Evolutionary conservation across 768 basidiomycete genomes (phyloP).

Genomic region (Myochromella boudieri): DNA sequence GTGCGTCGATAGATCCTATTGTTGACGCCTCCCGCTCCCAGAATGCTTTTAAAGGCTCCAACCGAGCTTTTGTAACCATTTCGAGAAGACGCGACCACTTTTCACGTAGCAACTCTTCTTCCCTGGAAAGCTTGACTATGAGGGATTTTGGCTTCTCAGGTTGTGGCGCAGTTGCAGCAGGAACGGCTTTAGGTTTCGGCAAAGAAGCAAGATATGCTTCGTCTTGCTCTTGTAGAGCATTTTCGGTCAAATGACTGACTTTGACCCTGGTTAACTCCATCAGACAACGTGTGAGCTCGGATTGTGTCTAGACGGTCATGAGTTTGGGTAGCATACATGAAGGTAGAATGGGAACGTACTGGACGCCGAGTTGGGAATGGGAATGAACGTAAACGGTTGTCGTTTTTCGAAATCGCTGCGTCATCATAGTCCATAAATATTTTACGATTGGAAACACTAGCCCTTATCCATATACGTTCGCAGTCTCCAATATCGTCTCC

Average conservation of each 20-base stretch:
- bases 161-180: conserved; percentile 33
- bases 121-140: conserved; percentile 65
- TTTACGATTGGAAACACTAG: conserved; percentile 81
- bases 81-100: conserved; percentile 86
- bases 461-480: conserved; percentile 90
- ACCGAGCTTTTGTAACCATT: conserved; percentile 83
- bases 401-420: conserved; percentile 73
- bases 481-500: conserved; percentile 81
- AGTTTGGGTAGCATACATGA: background rate
- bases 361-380: conserved; percentile 97
- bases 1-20: conserved; percentile 60
- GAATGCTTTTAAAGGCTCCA: conserved; percentile 80
- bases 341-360: conserved; percentile 42
- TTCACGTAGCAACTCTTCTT: conserved; percentile 77
- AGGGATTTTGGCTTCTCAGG: conserved; percentile 51
- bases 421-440: conserved; percentile 92
- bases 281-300: conserved; percentile 86
- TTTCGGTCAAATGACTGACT: conserved; percentile 83
- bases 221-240: conserved; percentile 80
- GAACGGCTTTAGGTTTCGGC: conserved; percentile 67
- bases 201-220: conserved; percentile 88
- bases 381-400: conserved; percentile 83
- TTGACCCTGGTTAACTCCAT: conserved; percentile 84
- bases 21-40: conserved; percentile 69
- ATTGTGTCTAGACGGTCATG: conserved; percentile 64